Base-by-base conservation (phyloP, 495 filamentous ascomycete genomes). In the Neurospora intermedia region DNA sequence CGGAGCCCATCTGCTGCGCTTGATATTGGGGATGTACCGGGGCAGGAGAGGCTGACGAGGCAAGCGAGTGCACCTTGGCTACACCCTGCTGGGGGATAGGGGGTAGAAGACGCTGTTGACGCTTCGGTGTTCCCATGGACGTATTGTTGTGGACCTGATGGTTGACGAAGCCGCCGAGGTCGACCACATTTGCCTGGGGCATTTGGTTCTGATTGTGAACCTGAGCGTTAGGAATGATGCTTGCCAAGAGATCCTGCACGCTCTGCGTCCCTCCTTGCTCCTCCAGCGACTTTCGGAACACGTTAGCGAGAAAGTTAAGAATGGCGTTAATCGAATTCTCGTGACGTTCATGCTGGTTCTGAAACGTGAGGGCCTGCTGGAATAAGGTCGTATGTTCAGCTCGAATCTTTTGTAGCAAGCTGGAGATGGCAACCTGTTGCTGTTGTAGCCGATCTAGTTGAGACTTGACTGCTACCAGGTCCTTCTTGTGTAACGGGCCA, bases 241-340 rank as follows among this genome's bases (percentile, higher is more conserved):
- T 91, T 1, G 89, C 87, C 78, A 94, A 87, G 69, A 93, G 87
- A 73, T 91, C 91, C 20, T 90, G 89, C 38, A 93, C 85, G 69
- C 90, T 92, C 75, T 91, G 88, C 0, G 85, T 81, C 62, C 89
- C 89, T n/a, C 86, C 84, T 71, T 87, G 84, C 70, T 85, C 84
- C 78, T 89, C 87, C 69, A 89, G 78, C 72, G 86, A 87, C 72
- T 88, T 92, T 76, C 96, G 92, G 84, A 98, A 99, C 10, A 99
- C 93, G 10, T 96, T 98, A 20, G 96, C 96, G 4, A 99, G 87
- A 80, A 98, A 99, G 41, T 94, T 97, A 18, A 99, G 85, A 75
- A 99, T 98, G 35, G 96, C 96, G 77, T 97, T 98, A 79, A 99
- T 99, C 11, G 94, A 97, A 77, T 94, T 97, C 80, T 99, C 96